Percentiles rank a stretch among this genome's conserved stretches.
phyloP scores from a whole-genome alignment of 306 rosid species.

The Medicago arabica region DNA sequence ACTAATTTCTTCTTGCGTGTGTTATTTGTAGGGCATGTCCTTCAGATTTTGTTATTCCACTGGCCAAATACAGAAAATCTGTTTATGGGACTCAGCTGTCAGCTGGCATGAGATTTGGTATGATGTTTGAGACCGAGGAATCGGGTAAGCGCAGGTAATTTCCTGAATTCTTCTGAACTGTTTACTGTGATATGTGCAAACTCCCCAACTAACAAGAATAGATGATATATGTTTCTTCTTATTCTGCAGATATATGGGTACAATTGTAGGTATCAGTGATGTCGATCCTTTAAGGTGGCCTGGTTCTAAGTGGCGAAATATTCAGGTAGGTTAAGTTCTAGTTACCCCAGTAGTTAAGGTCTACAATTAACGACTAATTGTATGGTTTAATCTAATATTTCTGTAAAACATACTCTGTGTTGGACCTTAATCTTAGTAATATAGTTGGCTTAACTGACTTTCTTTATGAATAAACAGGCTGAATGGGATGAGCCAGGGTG shows the following conservation, averaged over 20 bases:
- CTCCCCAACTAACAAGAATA: conserved; percentile 9
- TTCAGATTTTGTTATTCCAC: conserved; percentile 92
- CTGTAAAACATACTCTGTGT: neutral
- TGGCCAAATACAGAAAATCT: conserved; percentile 77
- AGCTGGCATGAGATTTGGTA: conserved; percentile 97
- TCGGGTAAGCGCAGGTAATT: conserved; percentile 94
- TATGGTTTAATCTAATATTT: neutral
- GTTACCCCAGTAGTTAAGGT: neutral
- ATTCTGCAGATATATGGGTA: conserved; percentile 86
- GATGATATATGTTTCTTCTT: conserved; percentile 33
- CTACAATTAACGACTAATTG: neutral
- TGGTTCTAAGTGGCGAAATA: conserved; percentile 95
- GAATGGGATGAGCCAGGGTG: conserved; percentile 99
- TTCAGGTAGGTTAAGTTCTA: conserved; percentile 64
- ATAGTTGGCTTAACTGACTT: neutral
- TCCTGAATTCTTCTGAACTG: conserved; percentile 8
- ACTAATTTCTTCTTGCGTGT: conserved; percentile 10
- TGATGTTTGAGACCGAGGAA: conserved; percentile 99
- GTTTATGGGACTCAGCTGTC: conserved; percentile 85
- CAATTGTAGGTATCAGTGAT: conserved; percentile 77
- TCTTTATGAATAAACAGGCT: conserved; percentile 54
- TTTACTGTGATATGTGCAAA: neutral
- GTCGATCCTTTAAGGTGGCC: conserved; percentile 98
- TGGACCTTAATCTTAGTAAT: conserved; percentile 1
- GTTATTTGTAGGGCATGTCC: conserved; percentile 82